These are phyloP conservation scores for Erodium maritimum DNA, from an alignment of 345 rosid species.

Conservation along the genomic window DNA sequence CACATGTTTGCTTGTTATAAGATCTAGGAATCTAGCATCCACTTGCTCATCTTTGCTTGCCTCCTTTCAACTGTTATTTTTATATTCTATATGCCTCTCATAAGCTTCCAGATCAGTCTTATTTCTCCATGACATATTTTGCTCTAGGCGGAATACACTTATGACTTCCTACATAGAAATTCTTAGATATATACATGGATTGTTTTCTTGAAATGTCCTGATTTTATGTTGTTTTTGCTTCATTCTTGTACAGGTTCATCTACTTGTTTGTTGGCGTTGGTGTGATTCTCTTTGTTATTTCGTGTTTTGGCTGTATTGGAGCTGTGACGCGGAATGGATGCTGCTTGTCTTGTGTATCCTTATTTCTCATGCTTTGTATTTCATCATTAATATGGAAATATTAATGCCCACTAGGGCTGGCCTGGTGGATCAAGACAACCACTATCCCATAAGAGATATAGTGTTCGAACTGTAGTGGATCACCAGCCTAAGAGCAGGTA, in stretches of 20 bases:
- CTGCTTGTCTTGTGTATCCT: conserved; percentile 96
- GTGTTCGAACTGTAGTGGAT: too few species aligned
- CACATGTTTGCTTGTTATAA: too few species aligned
- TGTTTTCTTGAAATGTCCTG: conserved; percentile 8
- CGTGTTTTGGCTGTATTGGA: conserved; percentile 84
- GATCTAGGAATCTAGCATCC: too few species aligned
- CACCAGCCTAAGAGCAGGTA: too few species aligned
- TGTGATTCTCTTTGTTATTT: conserved; percentile 59
- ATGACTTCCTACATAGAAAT: neutral
- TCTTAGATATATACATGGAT: neutral
- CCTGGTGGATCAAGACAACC: neutral
- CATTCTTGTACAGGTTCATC: conserved; percentile 59
- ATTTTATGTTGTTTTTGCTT: too few species aligned
- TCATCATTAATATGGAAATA: neutral
- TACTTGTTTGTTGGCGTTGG: conserved; percentile 84
- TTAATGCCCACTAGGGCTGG: neutral
- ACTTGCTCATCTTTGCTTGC: too few species aligned
- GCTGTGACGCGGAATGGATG: conserved; percentile 55
- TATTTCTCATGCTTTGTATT: conserved; percentile 3
- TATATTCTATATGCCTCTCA: too few species aligned
- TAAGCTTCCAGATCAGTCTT: too few species aligned
- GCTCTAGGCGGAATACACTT: too few species aligned
- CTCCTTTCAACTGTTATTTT: too few species aligned
- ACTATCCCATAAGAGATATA: too few species aligned
- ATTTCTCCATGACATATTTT: too few species aligned